Evolutionary conservation across 1,284 basidiomycete genomes (phyloP).

Genomic region (Rhizoctonia solani): DNA sequence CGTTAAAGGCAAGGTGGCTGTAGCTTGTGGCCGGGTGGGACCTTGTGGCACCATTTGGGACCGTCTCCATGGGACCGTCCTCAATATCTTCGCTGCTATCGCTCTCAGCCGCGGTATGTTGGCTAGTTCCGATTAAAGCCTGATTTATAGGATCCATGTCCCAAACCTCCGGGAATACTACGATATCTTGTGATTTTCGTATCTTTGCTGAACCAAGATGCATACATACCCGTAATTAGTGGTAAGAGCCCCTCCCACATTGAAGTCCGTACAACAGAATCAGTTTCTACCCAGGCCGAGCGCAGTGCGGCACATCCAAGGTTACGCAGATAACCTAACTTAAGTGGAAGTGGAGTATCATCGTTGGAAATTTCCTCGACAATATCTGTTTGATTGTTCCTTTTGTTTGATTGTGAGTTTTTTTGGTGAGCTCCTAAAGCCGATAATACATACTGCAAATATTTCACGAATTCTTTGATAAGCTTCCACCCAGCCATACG

Average conservation of each 20-base stretch:
- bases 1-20: slow-evolving; percentile 56
- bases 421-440: too few species aligned
- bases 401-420: too few species aligned
- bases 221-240: slow-evolving; percentile 67
- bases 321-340: slow-evolving; percentile 8
- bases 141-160: slow-evolving; percentile 44
- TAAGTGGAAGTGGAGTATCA: background rate
- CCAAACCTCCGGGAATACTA: slow-evolving; percentile 71
- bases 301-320: slow-evolving; percentile 59
- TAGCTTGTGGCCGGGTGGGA: background rate
- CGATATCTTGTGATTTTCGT: background rate
- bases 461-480: slow-evolving; percentile 17
- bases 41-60: slow-evolving; percentile 34
- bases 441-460: background rate
- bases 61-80: slow-evolving; percentile 37
- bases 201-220: slow-evolving; percentile 26
- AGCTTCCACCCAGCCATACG: slow-evolving; percentile 16
- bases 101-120: slow-evolving; percentile 41
- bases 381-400: background rate
- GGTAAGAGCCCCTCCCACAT: slow-evolving; percentile 74
- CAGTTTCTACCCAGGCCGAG: slow-evolving; percentile 77
- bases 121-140: slow-evolving; percentile 36
- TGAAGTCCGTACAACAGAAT: slow-evolving; percentile 62
- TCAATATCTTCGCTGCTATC: slow-evolving; percentile 48
- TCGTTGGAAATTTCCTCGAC: background rate